These are phyloP conservation scores for Globisporangium acanthophoron DNA, from an alignment of 352 stramenopile species.

Conservation along the genomic window DNA sequence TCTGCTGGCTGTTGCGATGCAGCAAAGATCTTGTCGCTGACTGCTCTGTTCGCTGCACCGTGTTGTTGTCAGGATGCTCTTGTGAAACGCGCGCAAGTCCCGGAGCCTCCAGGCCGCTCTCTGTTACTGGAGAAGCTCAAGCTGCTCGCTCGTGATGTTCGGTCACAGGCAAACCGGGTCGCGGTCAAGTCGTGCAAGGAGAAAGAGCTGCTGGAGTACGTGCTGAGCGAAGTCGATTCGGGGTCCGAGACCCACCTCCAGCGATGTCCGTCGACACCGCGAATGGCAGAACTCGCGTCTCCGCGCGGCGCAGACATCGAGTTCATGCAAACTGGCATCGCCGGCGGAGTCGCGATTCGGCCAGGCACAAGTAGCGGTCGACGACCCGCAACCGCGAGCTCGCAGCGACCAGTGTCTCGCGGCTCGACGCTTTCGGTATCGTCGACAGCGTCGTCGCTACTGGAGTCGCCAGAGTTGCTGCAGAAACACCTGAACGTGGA, in stretches of 20 bases:
- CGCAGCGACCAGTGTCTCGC: constrained; percentile 50
- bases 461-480: constrained; percentile 50
- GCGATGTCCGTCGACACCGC: constrained; percentile 30
- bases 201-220: constrained; percentile 55
- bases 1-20: not conserved
- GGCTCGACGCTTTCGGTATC: constrained; percentile 59
- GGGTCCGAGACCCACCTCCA: constrained; percentile 12
- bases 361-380: constrained; percentile 41
- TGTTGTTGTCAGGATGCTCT: constrained; percentile 41
- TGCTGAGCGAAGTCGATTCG: constrained; percentile 23
- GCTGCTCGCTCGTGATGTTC: constrained; percentile 39
- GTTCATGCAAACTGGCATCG: not conserved
- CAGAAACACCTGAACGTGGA: constrained; percentile 55
- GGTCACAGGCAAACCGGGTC: constrained; percentile 11
- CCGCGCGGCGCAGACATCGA: constrained; percentile 9
- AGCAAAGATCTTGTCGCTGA: not conserved
- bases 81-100: constrained; percentile 35
- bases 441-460: constrained; percentile 41
- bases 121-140: constrained; percentile 76
- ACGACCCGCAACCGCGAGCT: constrained; percentile 35
- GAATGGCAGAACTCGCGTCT: constrained; percentile 28
- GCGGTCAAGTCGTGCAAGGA: constrained; percentile 37
- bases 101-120: constrained; percentile 54
- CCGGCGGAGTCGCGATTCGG: constrained; percentile 22
- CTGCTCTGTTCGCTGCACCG: not conserved